These are phyloP conservation scores for Solanum chilense DNA, from an alignment of 257 asterid species.

Conservation along the genomic window DNA sequence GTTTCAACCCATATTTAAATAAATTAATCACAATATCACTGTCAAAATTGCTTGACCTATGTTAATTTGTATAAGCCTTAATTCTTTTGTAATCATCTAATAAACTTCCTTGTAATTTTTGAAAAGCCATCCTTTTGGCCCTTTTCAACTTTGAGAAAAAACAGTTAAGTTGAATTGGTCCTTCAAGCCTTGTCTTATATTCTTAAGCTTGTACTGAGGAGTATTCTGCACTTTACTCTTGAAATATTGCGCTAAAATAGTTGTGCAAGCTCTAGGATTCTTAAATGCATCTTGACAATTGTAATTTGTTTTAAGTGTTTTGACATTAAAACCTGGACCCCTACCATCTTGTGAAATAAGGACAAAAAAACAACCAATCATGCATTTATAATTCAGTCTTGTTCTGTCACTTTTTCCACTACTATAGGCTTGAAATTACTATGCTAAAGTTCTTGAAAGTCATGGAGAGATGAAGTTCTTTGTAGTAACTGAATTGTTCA, in stretches of 20 bases:
- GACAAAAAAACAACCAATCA: background rate
- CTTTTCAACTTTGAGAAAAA: background rate
- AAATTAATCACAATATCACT: background rate
- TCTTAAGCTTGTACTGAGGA: background rate
- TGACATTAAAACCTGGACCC: background rate
- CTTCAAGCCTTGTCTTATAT: background rate
- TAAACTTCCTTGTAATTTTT: background rate
- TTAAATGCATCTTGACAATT: background rate
- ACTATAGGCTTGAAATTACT: too few relatives aligned
- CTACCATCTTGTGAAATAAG: background rate
- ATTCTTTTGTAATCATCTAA: too few relatives aligned
- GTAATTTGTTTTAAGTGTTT: background rate
- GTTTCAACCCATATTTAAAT: background rate
- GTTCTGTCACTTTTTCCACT: too few relatives aligned
- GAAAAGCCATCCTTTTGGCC: background rate
- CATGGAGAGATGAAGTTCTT: background rate
- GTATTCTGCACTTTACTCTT: background rate
- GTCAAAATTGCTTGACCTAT: background rate
- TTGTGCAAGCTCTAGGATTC: background rate
- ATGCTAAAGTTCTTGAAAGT: background rate
- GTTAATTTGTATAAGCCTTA: background rate
- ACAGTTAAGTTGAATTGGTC: background rate
- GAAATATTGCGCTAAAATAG: background rate
- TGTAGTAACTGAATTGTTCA: background rate
- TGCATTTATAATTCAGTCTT: background rate